phyloP scores from a whole-genome alignment of 352 stramenopile species.

The Globisporangium solare region DNA sequence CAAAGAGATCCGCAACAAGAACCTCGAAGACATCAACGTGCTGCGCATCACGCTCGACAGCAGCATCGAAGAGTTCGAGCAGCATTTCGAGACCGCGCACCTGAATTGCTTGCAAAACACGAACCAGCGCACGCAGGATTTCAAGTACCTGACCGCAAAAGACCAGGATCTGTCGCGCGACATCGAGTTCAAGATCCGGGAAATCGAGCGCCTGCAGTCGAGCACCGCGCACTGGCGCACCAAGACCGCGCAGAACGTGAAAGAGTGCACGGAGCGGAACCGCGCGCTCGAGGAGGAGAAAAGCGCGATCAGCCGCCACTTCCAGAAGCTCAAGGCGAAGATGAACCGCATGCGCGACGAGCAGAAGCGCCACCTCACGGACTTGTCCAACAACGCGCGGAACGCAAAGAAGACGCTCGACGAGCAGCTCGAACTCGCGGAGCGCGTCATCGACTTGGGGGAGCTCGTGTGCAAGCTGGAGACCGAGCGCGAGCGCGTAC shows the following conservation, averaged over 20 bases:
- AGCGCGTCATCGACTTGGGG: conserved; percentile 84
- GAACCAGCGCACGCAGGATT: conserved; percentile 91
- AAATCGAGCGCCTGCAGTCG: conserved; percentile 90
- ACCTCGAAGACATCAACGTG: conserved; percentile 94
- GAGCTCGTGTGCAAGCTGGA: conserved; percentile 91
- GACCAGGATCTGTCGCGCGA: conserved; percentile 91
- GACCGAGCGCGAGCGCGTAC: conserved; percentile 88
- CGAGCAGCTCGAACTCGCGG: conserved; percentile 59
- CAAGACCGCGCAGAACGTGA: conserved; percentile 90
- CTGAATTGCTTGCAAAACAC: conserved; percentile 92
- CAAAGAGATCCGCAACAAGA: conserved; percentile 94
- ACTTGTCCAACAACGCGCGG: conserved; percentile 80
- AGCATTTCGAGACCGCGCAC: conserved; percentile 92
- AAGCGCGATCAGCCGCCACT: conserved; percentile 71
- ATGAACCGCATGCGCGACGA: conserved; percentile 89
- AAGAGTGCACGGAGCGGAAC: conserved; percentile 89
- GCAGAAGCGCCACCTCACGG: conserved; percentile 72
- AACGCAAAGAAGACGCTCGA: conserved; percentile 70
- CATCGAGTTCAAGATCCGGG: conserved; percentile 92
- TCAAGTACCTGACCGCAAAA: conserved; percentile 92
- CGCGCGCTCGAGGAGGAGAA: conserved; percentile 88
- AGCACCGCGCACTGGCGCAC: conserved; percentile 88
- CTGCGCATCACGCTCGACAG: conserved; percentile 90
- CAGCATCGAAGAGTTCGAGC: conserved; percentile 92
- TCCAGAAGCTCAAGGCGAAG: conserved; percentile 85